Percentiles rank a stretch among this genome's conserved stretches.
Evolutionary conservation across 1,284 basidiomycete genomes (phyloP).

Genomic region (Jaminaea rosea): DNA sequence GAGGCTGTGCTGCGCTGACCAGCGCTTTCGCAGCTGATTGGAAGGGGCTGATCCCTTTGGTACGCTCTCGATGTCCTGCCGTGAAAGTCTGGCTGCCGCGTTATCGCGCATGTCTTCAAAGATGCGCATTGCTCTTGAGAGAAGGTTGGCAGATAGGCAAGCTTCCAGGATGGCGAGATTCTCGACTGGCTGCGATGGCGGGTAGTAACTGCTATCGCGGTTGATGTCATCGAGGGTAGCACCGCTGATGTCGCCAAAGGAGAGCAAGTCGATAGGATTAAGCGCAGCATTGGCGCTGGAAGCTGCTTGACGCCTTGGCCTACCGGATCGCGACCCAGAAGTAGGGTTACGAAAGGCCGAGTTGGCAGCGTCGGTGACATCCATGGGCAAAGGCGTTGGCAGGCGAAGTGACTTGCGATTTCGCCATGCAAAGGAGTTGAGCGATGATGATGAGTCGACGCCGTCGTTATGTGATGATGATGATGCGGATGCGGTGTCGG

Average conservation of each 20-base stretch:
- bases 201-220: conserved; percentile 29
- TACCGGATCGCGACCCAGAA: too few relatives aligned
- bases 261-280: too few relatives aligned
- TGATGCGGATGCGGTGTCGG: conserved; percentile 3
- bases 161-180: conserved; percentile 36
- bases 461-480: too few relatives aligned
- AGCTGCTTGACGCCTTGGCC: too few relatives aligned
- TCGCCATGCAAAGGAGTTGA: too few relatives aligned
- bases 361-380: too few relatives aligned
- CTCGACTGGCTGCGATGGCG: conserved; percentile 26
- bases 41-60: background rate
- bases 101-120: conserved; percentile 26
- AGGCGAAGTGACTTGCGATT: too few relatives aligned
- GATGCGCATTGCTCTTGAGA: conserved; percentile 36
- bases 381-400: too few relatives aligned
- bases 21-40: background rate
- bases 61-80: background rate
- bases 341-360: too few relatives aligned
- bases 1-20: background rate
- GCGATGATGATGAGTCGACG: conserved; percentile 7
- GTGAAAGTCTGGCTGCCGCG: background rate
- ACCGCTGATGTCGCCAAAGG: background rate
- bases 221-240: conserved; percentile 10
- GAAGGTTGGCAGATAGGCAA: conserved; percentile 36
- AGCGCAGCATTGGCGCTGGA: too few relatives aligned